Evolutionary conservation across 2,329 filamentous ascomycete genomes (phyloP), one percentile per base, ranked within the genome.

Genomic region (Chaetomiaceae sp.): DNA sequence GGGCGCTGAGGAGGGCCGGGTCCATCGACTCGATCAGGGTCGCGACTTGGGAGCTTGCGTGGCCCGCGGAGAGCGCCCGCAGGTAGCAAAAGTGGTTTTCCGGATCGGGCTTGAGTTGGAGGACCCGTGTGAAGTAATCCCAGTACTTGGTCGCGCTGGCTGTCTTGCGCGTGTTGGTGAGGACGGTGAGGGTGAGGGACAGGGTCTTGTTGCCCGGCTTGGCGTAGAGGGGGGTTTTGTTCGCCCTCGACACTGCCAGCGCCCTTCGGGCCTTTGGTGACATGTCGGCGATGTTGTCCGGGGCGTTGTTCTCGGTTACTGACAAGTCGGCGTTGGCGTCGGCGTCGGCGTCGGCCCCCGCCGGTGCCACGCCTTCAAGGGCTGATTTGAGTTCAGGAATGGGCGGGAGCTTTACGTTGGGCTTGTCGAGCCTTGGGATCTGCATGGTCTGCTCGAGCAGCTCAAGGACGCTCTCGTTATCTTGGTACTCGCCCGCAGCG

Each of bases 401-500:
- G 27, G 23, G 27, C 6, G 29, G 53, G 16, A 57, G 52, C 14
- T 43, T 33, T 23, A 29, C 50, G 47, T 14, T 65, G 67, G 59
- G 69, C 63, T 60, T 75, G 61, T 68, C 75, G 59, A 73, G 65
- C 47, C 82, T 80, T 30, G 85, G 81, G 37, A 96, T 79, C 42
- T 82, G 79, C 82, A 92, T 91, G 1, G 90, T 88, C 69, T 96
- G 85, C 60, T 90, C 79, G n/a, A 95, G 70, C 18, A 96, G 74
- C 34, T 81, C 80, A 20, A 96, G 77, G 2, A 96, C 75, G 61
- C 89, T 82, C 57, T 86, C 81, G 68, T 79, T 84, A 61, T 94
- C 85, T 45, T 75, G 69, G 16, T 79, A 73, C 10, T 77, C 72
- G 14, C 87, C 83, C 45, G 85, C 72, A 20, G 90, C 71, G n/a